A percentile compares a stretch with the other conserved stretches of the same genome.
Evolutionary conservation across 202 grass and related monocot species (phyloP).

Genomic region (Digitaria exilis): DNA sequence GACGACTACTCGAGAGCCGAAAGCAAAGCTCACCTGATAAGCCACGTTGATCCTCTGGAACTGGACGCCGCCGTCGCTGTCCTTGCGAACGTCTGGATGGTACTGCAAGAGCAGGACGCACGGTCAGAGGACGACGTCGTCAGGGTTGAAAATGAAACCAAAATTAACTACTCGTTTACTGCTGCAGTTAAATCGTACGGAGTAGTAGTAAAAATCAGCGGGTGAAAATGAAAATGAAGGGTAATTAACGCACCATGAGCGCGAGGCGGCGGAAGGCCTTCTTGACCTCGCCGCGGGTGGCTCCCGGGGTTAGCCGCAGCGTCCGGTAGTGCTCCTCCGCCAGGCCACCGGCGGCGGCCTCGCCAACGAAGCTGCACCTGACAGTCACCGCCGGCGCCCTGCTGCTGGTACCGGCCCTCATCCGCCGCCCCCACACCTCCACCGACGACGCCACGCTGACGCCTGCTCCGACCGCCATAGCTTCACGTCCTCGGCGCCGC

Average conservation of each 20-base stretch:
- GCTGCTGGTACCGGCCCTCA: neutral
- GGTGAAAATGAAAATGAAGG: too few species aligned
- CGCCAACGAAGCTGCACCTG: conserved; percentile 34
- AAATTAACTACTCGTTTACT: neutral
- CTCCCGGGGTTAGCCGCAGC: conserved; percentile 61
- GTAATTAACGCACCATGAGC: conserved; percentile 72
- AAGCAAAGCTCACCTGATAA: conserved; percentile 50
- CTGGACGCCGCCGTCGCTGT: conserved; percentile 43
- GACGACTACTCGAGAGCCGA: too few species aligned
- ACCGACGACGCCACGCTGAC: conserved; percentile 21
- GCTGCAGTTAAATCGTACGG: neutral
- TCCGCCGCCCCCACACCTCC: conserved; percentile 11
- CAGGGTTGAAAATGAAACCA: neutral
- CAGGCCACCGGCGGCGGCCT: conserved; percentile 30
- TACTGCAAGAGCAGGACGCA: conserved; percentile 42
- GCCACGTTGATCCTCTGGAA: conserved; percentile 77
- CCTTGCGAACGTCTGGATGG: conserved; percentile 84
- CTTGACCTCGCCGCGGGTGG: conserved; percentile 75
- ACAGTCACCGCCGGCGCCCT: neutral
- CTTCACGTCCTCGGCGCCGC: too few species aligned
- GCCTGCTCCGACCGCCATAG: conserved; percentile 20
- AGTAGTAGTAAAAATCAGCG: neutral
- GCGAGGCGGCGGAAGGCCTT: conserved; percentile 78
- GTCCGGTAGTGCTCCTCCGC: conserved; percentile 65
- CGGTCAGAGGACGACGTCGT: neutral